These are phyloP conservation scores for Tricholoma sp. DNA, from an alignment of 768 basidiomycete species.

Conservation along the genomic window DNA sequence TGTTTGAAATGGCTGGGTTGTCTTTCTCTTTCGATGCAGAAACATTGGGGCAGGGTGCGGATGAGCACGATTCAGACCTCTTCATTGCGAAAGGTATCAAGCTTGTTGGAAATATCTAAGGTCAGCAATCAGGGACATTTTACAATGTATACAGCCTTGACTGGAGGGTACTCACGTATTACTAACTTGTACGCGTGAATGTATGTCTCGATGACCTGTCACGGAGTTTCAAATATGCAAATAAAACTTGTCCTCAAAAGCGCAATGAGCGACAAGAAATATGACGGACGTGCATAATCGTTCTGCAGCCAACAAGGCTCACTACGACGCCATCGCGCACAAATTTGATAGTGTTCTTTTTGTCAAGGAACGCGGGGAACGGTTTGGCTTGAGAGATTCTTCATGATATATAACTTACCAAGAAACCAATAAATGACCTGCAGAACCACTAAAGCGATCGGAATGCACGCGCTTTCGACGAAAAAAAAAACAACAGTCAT, in stretches of 20 bases:
- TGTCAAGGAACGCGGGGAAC: constrained; percentile 4
- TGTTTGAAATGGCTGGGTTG: constrained; percentile 53
- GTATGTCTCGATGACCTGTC: too few species aligned
- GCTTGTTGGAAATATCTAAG: not conserved
- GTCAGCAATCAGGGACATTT: too few species aligned
- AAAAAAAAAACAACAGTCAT: constrained; percentile 47
- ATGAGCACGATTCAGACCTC: constrained; percentile 22
- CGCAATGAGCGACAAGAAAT: too few species aligned
- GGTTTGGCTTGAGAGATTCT: not conserved
- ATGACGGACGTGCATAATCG: not conserved
- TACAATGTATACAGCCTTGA: too few species aligned
- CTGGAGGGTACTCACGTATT: too few species aligned
- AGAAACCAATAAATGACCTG: not conserved
- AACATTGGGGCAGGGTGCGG: constrained; percentile 13
- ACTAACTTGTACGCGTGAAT: too few species aligned
- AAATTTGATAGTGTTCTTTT: constrained; percentile 12
- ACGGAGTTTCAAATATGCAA: too few species aligned
- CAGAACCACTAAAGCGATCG: constrained; percentile 33
- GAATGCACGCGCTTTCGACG: constrained; percentile 43
- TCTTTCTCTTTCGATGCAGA: constrained; percentile 34
- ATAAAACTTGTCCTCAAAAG: too few species aligned
- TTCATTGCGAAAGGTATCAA: constrained; percentile 51
- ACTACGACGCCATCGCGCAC: constrained; percentile 11
- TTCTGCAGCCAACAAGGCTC: constrained; percentile 13
- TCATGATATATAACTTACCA: not conserved